Conservation (phyloP, 129 eudicot genomes). For the Centrapalus pauciflorus region DNA sequence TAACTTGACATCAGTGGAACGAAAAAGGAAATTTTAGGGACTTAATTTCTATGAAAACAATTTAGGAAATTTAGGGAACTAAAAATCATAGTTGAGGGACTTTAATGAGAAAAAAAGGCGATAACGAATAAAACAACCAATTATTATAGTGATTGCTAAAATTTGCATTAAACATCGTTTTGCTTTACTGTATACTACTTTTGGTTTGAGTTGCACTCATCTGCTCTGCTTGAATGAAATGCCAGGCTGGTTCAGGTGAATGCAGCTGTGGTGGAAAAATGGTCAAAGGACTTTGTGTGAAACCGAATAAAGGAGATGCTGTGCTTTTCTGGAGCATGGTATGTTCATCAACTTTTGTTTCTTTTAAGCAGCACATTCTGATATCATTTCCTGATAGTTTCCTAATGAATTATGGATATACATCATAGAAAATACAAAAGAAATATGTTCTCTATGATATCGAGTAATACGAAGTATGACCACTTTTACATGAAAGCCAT, state of each 20-base stretch:
- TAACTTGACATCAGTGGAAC: no score
- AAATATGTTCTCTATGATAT: background rate
- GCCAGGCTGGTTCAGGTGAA: conserved; percentile 86
- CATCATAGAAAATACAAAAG: background rate
- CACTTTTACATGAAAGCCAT: no score
- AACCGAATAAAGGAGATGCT: conserved; percentile 93
- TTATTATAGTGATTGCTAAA: background rate
- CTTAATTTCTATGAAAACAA: no score
- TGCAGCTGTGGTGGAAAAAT: conserved; percentile 96
- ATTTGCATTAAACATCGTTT: background rate
- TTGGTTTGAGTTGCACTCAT: background rate
- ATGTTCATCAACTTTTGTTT: conserved; percentile 17
- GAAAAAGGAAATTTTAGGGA: no score
- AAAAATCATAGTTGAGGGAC: no score
- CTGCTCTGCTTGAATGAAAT: conserved; percentile 5
- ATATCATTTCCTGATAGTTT: background rate
- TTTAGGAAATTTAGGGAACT: no score
- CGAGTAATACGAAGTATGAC: background rate
- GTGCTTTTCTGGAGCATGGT: conserved; percentile 99
- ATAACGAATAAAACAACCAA: no score
- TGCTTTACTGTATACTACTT: background rate
- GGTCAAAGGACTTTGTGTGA: conserved; percentile 76
- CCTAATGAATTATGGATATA: background rate
- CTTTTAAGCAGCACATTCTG: background rate
- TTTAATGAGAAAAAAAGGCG: no score